phyloP scores from a whole-genome alignment of 2,329 filamentous ascomycete genomes.

The Apiospora malaysiana region DNA sequence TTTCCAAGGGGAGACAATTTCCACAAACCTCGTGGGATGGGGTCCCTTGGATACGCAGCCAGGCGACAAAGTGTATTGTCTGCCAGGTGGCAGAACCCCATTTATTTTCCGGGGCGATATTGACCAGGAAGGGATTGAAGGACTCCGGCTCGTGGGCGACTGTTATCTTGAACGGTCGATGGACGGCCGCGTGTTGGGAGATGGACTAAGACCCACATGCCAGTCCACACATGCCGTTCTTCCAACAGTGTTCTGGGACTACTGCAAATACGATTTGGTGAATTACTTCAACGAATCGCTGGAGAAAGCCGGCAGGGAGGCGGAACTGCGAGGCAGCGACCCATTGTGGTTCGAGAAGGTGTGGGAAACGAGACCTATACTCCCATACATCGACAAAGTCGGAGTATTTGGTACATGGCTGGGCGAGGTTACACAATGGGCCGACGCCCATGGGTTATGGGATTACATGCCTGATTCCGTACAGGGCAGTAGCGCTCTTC shows the following conservation, averaged over 20 bases:
- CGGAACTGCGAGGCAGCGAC: no score
- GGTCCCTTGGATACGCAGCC: not conserved
- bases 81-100: not conserved
- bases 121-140: not conserved
- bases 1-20: not conserved
- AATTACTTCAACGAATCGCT: not conserved
- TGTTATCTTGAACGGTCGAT: not conserved
- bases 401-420: not conserved
- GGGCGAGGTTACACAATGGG: not conserved
- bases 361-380: not conserved
- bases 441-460: not conserved
- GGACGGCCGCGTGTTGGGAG: no score
- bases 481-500: not conserved
- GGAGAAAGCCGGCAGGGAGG: not conserved
- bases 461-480: not conserved
- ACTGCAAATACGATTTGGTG: not conserved
- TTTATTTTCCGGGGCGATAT: not conserved
- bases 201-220: no score
- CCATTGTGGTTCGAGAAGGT: not conserved
- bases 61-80: not conserved
- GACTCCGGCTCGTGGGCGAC: not conserved
- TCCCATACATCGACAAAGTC: not conserved
- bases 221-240: not conserved
- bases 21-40: not conserved
- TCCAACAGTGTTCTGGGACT: not conserved